Percentiles rank a stretch among this genome's conserved stretches.
These are phyloP conservation scores for Aspergillus sp. DNA, from an alignment of 2,329 filamentous ascomycete species.

Conservation along the genomic window DNA sequence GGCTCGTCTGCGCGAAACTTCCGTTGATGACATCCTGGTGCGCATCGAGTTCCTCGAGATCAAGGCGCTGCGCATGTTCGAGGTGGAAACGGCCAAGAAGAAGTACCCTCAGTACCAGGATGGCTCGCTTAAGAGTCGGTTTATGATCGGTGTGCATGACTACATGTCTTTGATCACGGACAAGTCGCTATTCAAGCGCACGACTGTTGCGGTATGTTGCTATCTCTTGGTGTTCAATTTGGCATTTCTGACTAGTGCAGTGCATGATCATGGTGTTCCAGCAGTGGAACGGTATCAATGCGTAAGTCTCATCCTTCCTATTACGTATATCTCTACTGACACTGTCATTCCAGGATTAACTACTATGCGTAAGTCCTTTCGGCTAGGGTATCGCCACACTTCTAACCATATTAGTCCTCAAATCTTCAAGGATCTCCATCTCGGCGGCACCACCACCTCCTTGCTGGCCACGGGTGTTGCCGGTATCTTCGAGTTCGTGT, in stretches of 20 bases:
- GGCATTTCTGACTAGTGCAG: conserved; percentile 60
- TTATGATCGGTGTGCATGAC: conserved; percentile 59
- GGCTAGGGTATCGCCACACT: neutral
- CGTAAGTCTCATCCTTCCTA: conserved; percentile 1
- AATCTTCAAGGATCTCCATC: conserved; percentile 35
- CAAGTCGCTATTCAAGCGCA: conserved; percentile 35
- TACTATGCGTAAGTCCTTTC: conserved; percentile 34
- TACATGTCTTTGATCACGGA: conserved; percentile 32
- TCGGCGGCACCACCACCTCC: conserved; percentile 35
- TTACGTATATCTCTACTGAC: neutral
- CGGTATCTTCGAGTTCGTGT: conserved; percentile 39
- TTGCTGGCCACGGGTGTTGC: conserved; percentile 41
- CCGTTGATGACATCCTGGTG: conserved; percentile 65
- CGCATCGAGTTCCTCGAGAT: conserved; percentile 76
- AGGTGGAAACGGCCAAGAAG: conserved; percentile 65
- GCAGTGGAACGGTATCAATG: conserved; percentile 48
- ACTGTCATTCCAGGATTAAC: conserved; percentile 24
- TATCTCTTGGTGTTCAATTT: conserved; percentile 39
- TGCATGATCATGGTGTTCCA: conserved; percentile 38
- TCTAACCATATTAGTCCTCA: conserved; percentile 18
- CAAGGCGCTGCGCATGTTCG: conserved; percentile 71
- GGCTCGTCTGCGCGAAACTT: conserved; percentile 61
- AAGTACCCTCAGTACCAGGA: conserved; percentile 65
- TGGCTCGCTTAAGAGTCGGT: conserved; percentile 59
- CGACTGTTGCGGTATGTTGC: conserved; percentile 39